phyloP scores from a whole-genome alignment of 108 stramenopile genomes.

The Cyclostephanos tholiformis region DNA sequence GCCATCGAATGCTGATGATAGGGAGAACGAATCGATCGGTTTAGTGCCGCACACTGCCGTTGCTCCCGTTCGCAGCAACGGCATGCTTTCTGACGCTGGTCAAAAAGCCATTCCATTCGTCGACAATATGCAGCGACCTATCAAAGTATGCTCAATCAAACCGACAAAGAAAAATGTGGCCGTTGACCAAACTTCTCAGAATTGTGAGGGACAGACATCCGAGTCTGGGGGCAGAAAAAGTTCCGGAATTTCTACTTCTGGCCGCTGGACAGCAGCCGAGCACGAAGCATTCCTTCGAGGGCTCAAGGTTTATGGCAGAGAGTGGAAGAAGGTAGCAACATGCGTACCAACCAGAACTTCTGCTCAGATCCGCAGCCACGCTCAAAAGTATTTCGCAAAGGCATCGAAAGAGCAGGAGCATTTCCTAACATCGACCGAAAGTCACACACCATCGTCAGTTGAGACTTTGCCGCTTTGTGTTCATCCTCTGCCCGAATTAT shows the following conservation, averaged over 20 bases:
- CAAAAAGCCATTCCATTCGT: not conserved
- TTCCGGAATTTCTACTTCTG: conserved; percentile 32
- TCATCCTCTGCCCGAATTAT: not conserved
- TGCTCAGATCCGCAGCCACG: conserved; percentile 96
- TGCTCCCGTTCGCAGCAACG: not conserved
- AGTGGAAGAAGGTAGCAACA: conserved; percentile 90
- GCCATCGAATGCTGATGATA: not conserved
- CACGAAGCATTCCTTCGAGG: conserved; percentile 90
- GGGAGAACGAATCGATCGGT: not conserved
- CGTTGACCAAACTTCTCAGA: not conserved
- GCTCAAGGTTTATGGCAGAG: conserved; percentile 80
- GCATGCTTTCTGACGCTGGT: not conserved
- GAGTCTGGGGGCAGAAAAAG: not conserved
- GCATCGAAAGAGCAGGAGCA: conserved; percentile 40
- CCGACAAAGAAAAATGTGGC: conserved; percentile 1
- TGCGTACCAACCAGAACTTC: conserved; percentile 92
- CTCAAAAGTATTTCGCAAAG: conserved; percentile 98
- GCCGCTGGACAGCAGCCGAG: conserved; percentile 92
- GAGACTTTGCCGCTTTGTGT: not conserved
- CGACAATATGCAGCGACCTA: not conserved
- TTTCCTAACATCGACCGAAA: conserved; percentile 4
- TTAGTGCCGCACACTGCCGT: not conserved
- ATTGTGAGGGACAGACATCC: not conserved
- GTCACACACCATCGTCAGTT: not conserved
- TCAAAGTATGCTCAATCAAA: not conserved